phyloP scores from a whole-genome alignment of 768 basidiomycete species.

The Rickenella mellea region DNA sequence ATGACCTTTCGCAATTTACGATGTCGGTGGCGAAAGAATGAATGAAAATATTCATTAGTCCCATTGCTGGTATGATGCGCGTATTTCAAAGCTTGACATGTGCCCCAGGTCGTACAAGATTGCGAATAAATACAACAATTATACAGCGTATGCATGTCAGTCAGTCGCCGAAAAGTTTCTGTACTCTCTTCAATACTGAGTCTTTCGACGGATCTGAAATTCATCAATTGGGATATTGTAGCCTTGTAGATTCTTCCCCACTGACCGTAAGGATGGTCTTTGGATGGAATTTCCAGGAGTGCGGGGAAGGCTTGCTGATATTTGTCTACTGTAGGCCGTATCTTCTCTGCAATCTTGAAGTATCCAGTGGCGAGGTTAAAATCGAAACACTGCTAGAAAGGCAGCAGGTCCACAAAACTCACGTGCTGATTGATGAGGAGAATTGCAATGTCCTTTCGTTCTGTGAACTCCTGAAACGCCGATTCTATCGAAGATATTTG shows the following conservation, averaged over 20 bases:
- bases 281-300: slow-evolving; percentile 93
- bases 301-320: slow-evolving; percentile 97
- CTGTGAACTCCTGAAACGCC: slow-evolving; percentile 89
- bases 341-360: slow-evolving; percentile 88
- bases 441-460: slow-evolving; percentile 92
- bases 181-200: slow-evolving; percentile 90
- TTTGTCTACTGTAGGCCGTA: slow-evolving; percentile 87
- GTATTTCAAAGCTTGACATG: slow-evolving; percentile 6
- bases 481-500: slow-evolving; percentile 84
- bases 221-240: background rate
- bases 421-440: slow-evolving; percentile 98
- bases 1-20: background rate
- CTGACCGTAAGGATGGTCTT: slow-evolving; percentile 95
- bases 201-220: slow-evolving; percentile 85
- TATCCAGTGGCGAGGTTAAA: background rate
- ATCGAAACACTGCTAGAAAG: background rate
- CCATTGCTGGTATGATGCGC: background rate
- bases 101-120: slow-evolving; percentile 8
- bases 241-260: slow-evolving; percentile 6
- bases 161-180: slow-evolving; percentile 92
- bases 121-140: slow-evolving; percentile 5
- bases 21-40: background rate
- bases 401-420: slow-evolving; percentile 18
- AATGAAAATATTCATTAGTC: background rate
- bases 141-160: slow-evolving; percentile 1